phyloP scores from a whole-genome alignment of 2,329 filamentous ascomycete genomes.

The Colletotrichum lentis region DNA sequence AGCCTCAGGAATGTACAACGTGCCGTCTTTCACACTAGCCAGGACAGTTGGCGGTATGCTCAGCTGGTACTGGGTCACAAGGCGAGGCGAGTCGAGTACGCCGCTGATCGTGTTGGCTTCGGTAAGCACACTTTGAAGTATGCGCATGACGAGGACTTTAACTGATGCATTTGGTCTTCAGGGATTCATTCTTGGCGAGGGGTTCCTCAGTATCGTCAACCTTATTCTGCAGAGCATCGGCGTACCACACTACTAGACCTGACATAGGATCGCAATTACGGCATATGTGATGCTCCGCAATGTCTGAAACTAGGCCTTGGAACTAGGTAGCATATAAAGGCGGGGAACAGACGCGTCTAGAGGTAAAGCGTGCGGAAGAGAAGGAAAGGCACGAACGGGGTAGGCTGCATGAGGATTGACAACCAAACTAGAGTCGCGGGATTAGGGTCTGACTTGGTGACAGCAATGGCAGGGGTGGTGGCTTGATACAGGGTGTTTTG shows the following conservation, averaged over 20 bases:
- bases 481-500: neutral
- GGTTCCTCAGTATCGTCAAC: slow-evolving; percentile 90
- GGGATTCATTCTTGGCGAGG: slow-evolving; percentile 92
- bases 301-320: neutral
- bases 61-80: slow-evolving; percentile 78
- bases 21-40: slow-evolving; percentile 92
- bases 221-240: slow-evolving; percentile 78
- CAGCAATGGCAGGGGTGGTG: neutral
- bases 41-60: slow-evolving; percentile 79
- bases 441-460: neutral
- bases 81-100: slow-evolving; percentile 65
- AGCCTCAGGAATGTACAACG: slow-evolving; percentile 87
- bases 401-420: neutral
- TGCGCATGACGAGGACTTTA: neutral
- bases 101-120: slow-evolving; percentile 88
- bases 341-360: neutral
- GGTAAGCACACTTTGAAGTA: slow-evolving; percentile 50
- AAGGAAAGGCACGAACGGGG: neutral
- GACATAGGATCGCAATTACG: neutral
- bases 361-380: neutral
- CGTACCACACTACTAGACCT: slow-evolving; percentile 69
- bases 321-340: neutral
- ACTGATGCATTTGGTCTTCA: slow-evolving; percentile 41
- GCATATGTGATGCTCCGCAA: neutral
- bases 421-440: neutral